phyloP scores from a whole-genome alignment of 805 yeast species.

The Spathaspora hagerdaliae region DNA sequence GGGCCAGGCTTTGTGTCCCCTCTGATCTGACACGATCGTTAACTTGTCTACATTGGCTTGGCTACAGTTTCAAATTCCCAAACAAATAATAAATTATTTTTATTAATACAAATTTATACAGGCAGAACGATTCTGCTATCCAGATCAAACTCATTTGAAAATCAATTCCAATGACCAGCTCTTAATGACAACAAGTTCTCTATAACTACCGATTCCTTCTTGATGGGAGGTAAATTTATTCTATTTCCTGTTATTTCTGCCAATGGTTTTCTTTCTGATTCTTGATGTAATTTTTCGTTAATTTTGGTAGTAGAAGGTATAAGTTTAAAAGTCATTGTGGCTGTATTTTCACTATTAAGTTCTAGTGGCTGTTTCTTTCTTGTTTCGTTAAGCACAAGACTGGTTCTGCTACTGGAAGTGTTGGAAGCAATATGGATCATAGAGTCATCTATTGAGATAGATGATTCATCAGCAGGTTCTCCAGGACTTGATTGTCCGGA shows the following conservation, averaged over 20 bases:
- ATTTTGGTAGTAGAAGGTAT: constrained; percentile 18
- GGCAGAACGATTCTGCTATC: not conserved
- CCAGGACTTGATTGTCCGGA: not conserved
- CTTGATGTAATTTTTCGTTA: constrained; percentile 12
- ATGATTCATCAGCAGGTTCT: constrained; percentile 10
- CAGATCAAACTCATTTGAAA: not conserved
- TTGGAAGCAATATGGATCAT: not conserved
- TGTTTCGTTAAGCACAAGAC: constrained; percentile 21
- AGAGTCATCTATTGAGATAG: constrained; percentile 14
- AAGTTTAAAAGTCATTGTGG: constrained; percentile 35
- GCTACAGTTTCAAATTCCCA: not conserved
- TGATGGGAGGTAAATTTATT: constrained; percentile 3
- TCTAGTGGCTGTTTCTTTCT: constrained; percentile 31
- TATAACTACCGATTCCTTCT: constrained; percentile 26
- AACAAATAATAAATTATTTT: not conserved
- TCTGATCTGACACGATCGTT: too few relatives aligned
- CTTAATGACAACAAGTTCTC: constrained; percentile 38
- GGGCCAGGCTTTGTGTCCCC: too few relatives aligned
- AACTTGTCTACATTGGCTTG: too few relatives aligned
- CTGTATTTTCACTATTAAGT: constrained; percentile 23
- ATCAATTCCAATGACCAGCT: constrained; percentile 11
- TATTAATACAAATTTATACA: not conserved
- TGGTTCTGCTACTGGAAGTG: not conserved
- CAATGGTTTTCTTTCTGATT: constrained; percentile 22
- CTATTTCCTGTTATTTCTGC: constrained; percentile 12